Base-by-base conservation (phyloP, 257 asterid species). In the Lycium barbarum region DNA sequence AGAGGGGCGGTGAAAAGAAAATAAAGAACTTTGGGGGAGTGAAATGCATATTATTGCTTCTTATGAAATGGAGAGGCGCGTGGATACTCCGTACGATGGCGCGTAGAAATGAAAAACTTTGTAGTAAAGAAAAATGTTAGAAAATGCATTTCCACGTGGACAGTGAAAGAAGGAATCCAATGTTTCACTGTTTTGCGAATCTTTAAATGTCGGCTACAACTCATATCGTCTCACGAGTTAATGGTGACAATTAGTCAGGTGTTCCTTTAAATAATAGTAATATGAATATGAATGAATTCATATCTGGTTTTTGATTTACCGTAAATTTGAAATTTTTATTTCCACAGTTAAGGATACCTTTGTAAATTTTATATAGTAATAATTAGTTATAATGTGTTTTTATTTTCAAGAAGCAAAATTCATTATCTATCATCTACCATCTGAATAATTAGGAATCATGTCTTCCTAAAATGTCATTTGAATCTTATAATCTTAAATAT, bases 131-230 rank as follows among this genome's bases (percentile, higher is more conserved):
- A 79, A 55, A 22, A 49, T 7, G 33, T 11, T 51, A 76, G 14
- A 51, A 66, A 85, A 14, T 43, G 81, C 1, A 51, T 47, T 22
- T 80, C 74, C 57, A 80, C 87, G 84, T 79, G 84, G 86, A 82
- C 58, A 73, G 59, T 62, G 15, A 13, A 79, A 68, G 54, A 78
- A 78, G 83, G 86, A 43, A 86, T 86, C 88, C 88, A 67, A 86
- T 86, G 86, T 36, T 83, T 38, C 84, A 79, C 82, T 83, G 49
- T 86, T 66, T 26, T 36, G n/a, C 55, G 81, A 55, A 9, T 84
- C 82, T 62, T 84, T 54, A 74, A 73, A 59, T 40, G 78, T 84
- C 76, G 63, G 55, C 38, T 73, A 73, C 35, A 20, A 40, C 5
- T 78, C 82, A 78, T 78, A 59, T 22, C 86, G 66, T 73, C 15